Base-by-base conservation (phyloP, 495 filamentous ascomycete genomes). In the Aspergillus bertholletiae region DNA sequence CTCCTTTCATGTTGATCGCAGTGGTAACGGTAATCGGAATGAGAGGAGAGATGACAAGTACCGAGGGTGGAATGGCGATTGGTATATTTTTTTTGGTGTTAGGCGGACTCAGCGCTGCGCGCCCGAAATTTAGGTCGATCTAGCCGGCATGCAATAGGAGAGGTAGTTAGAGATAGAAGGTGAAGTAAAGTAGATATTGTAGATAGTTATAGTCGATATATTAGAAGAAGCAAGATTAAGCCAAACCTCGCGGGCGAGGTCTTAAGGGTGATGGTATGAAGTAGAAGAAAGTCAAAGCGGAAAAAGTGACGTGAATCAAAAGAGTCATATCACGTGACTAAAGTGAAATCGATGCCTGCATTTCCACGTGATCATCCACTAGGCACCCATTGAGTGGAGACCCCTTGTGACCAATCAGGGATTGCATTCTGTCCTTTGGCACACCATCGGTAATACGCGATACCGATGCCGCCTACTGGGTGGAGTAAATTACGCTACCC, bases 341-440 rank as follows among this genome's bases (percentile, higher is more conserved):
- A 39, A 35, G 23, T 46, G 18, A 51, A 27, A 46, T 17, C 23
- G 15, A 28, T 43, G 52, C 51, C 49, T 52, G 47, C 40, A 54
- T 8, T 15, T 15, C 7, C 59, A 62, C 59, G 59, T 62, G 59
- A 58, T 20, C 17, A 11, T 8, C 13, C 9, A 5, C 49, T 48
- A 58, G 59, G 51, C 51, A 55, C 44, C 44, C 28, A 37, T 20
- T 12, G 27, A n/a, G 53, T 47, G 44, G 53, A 35, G 46, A 27
- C 12, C 0, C 5, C 1, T 17, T 1, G 21, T 27, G 41, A 44
- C 73, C 70, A 76, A 76, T 74, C 59, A 71, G 40, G 55, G 53
- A 5, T 46, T 73, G 73, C 67, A 59, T 50, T 71, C 65, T 72
- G 71, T 70, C 73, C 70, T 69, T 54, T 66, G 52, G 34, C 44